Percentiles rank a stretch among this genome's conserved stretches.
These are phyloP conservation scores for Plantago major DNA, from an alignment of 257 asterid species.

Conservation along the genomic window DNA sequence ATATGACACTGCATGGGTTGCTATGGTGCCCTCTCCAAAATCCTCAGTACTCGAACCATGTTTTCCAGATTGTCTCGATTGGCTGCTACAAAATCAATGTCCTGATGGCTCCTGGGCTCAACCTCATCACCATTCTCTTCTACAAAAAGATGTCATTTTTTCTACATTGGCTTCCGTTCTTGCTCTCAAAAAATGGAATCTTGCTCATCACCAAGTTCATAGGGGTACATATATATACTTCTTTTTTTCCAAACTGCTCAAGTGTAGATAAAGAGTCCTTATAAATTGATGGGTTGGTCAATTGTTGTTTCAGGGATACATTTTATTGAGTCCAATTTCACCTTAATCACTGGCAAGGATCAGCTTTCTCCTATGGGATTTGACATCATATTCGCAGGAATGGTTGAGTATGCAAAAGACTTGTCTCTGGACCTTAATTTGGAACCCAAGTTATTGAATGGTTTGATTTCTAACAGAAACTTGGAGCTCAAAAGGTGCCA, in stretches of 20 bases:
- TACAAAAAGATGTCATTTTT: conserved; percentile 65
- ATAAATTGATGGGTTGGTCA: conserved; percentile 8
- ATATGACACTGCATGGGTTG: conserved; percentile 97
- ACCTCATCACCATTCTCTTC: conserved; percentile 55
- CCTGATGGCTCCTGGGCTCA: conserved; percentile 85
- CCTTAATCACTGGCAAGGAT: conserved; percentile 36
- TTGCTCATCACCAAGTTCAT: conserved; percentile 55
- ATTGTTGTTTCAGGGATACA: conserved; percentile 41
- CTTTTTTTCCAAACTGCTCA: neutral
- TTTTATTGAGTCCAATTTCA: conserved; percentile 58
- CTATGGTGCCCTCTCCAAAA: conserved; percentile 87
- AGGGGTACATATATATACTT: conserved; percentile 35
- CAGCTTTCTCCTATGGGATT: conserved; percentile 76
- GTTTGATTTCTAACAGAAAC: conserved; percentile 50
- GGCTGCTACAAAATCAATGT: conserved; percentile 75
- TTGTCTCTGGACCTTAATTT: conserved; percentile 47
- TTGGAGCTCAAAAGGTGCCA: conserved; percentile 64
- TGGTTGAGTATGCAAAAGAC: conserved; percentile 67
- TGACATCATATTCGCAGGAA: conserved; percentile 66
- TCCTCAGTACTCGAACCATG: conserved; percentile 43
- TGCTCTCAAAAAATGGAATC: conserved; percentile 76
- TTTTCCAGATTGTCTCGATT: conserved; percentile 62
- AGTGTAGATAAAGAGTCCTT: neutral
- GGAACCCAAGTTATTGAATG: conserved; percentile 35
- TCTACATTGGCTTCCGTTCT: conserved; percentile 84